Conservation (phyloP, 108 stramenopile species). For the Mediolabrus comicus region DNA sequence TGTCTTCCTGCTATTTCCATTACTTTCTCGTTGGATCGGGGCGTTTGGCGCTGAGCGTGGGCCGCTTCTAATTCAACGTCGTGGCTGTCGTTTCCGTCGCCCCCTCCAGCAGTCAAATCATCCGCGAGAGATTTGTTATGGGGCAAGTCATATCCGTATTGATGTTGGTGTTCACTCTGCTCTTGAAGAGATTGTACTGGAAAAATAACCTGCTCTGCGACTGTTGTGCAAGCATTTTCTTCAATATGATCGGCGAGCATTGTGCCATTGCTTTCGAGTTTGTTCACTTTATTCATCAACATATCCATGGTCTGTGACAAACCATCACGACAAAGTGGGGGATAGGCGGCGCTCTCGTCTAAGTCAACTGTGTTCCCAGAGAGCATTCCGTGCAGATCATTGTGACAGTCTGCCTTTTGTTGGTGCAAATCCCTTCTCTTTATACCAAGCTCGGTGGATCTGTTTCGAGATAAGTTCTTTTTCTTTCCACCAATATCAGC, state of each 20-base stretch:
- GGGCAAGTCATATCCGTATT: slow-evolving; percentile 13
- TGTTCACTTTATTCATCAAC: background rate
- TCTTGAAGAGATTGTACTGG: background rate
- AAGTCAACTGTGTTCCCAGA: background rate
- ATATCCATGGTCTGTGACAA: background rate
- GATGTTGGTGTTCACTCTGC: background rate
- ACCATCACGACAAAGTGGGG: background rate
- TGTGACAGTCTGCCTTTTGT: background rate
- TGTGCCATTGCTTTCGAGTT: background rate
- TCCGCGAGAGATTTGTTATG: slow-evolving; percentile 34
- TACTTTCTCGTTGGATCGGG: background rate
- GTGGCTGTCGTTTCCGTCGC: background rate
- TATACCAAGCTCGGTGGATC: too few relatives aligned
- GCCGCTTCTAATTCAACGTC: background rate
- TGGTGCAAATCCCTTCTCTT: background rate
- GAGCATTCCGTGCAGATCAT: background rate
- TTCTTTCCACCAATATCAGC: too few relatives aligned
- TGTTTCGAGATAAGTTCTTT: too few relatives aligned
- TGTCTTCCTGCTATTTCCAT: background rate
- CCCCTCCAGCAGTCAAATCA: slow-evolving; percentile 28
- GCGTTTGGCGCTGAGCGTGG: background rate
- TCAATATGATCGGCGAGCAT: background rate
- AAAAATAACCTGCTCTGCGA: background rate
- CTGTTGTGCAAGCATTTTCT: background rate
- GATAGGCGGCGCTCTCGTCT: background rate